A percentile compares a stretch with the other conserved stretches of the same genome.
Evolutionary conservation across 805 yeast genomes (phyloP).

Genomic region (Kurtzmaniella fragi): DNA sequence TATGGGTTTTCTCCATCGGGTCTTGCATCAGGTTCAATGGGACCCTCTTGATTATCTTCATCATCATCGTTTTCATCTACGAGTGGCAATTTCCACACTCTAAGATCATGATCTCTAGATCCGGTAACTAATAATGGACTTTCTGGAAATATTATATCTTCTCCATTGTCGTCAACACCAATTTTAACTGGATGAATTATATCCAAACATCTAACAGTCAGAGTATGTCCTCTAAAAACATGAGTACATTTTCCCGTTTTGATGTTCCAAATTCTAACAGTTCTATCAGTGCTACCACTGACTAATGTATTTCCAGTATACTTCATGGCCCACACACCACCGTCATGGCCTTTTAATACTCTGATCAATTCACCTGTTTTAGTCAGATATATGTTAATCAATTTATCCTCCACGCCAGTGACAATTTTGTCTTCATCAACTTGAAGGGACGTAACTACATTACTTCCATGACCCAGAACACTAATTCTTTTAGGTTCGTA

Average conservation of each 20-base stretch:
- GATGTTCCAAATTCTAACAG: conserved; percentile 92
- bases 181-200: conserved; percentile 64
- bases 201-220: conserved; percentile 89
- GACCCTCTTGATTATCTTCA: conserved; percentile 27
- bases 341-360: conserved; percentile 82
- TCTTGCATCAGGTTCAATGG: neutral
- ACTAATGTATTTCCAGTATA: conserved; percentile 79
- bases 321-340: conserved; percentile 98
- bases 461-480: conserved; percentile 58
- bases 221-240: conserved; percentile 84
- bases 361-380: conserved; percentile 59
- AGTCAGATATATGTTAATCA: conserved; percentile 77
- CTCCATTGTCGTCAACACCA: conserved; percentile 58
- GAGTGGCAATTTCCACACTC: conserved; percentile 54
- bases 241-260: conserved; percentile 83
- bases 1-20: conserved; percentile 11
- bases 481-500: conserved; percentile 65
- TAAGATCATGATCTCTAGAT: conserved; percentile 40
- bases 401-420: conserved; percentile 87
- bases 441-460: conserved; percentile 92
- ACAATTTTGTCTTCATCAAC: conserved; percentile 87
- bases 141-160: conserved; percentile 51
- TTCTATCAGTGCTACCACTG: conserved; percentile 91
- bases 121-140: conserved; percentile 59
- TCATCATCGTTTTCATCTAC: conserved; percentile 31